Percentiles rank a stretch among this genome's conserved stretches.
Evolutionary conservation across 768 basidiomycete species (phyloP).

Genomic region (Fistulinella prunicolor): DNA sequence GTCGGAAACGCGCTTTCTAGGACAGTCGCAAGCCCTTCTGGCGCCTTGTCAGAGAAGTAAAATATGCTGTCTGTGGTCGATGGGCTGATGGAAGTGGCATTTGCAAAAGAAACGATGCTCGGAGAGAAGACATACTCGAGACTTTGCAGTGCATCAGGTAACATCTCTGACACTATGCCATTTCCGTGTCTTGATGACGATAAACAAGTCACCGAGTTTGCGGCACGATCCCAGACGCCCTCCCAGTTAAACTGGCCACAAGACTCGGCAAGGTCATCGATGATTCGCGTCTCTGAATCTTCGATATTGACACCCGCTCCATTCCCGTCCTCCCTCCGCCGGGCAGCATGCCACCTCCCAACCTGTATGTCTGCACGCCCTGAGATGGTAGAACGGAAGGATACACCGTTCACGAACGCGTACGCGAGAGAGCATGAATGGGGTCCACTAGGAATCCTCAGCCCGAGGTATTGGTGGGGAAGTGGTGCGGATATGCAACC

Average conservation of each 20-base stretch:
- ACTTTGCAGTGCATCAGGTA: slow-evolving; percentile 40
- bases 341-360: slow-evolving; percentile 67
- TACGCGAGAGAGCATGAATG: slow-evolving; percentile 62
- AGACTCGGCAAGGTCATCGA: slow-evolving; percentile 2
- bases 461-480: slow-evolving; percentile 19
- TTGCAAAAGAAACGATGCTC: neutral
- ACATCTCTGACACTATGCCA: neutral
- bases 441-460: slow-evolving; percentile 14
- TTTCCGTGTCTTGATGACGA: slow-evolving; percentile 2
- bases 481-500: slow-evolving; percentile 64
- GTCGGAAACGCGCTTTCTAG: slow-evolving; percentile 39
- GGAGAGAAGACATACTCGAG: slow-evolving; percentile 22
- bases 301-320: neutral
- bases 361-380: slow-evolving; percentile 61
- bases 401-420: slow-evolving; percentile 38
- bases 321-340: slow-evolving; percentile 19
- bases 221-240: slow-evolving; percentile 43
- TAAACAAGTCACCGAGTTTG: slow-evolving; percentile 1
- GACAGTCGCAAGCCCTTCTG: slow-evolving; percentile 52
- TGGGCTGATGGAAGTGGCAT: slow-evolving; percentile 13
- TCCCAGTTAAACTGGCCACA: slow-evolving; percentile 44
- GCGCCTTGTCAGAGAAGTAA: slow-evolving; percentile 55
- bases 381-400: slow-evolving; percentile 63
- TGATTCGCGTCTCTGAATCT: slow-evolving; percentile 1
- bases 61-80: slow-evolving; percentile 33